Conservation (phyloP, 179 eudicot species). For the Pouteria campechiana region DNA sequence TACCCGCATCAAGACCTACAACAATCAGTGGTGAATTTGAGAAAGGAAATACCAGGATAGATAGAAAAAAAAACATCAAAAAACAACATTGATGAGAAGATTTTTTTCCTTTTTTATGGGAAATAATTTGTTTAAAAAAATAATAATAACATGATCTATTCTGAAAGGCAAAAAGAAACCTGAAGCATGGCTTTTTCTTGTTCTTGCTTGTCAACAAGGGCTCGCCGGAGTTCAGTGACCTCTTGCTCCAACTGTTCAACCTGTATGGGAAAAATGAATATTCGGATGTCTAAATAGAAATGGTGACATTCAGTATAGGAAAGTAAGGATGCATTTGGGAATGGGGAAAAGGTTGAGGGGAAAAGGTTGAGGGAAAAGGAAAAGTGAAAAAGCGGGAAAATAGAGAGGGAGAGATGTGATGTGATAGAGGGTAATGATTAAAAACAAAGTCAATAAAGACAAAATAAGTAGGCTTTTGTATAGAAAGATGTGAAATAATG, state of each 20-base stretch:
- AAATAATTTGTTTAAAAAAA: neutral
- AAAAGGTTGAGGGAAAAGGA: too few species aligned
- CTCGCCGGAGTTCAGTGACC: constrained; percentile 61
- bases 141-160: neutral
- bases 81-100: neutral
- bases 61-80: neutral
- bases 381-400: too few species aligned
- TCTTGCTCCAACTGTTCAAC: constrained; percentile 88
- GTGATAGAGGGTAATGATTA: too few species aligned
- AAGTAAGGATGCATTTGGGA: too few species aligned
- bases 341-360: too few species aligned
- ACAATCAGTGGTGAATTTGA: neutral
- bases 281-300: constrained; percentile 10
- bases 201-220: constrained; percentile 80
- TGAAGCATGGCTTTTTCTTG: constrained; percentile 96
- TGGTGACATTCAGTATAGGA: too few species aligned
- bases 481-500: too few species aligned
- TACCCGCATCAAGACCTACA: constrained; percentile 88
- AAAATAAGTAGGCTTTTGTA: too few species aligned
- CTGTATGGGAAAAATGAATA: too few species aligned
- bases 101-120: too few species aligned
- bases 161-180: constrained; percentile 34
- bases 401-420: too few species aligned
- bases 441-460: too few species aligned
- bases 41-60: neutral